Conservation (phyloP, 441 rosid genomes). For the Hura crepitans region DNA sequence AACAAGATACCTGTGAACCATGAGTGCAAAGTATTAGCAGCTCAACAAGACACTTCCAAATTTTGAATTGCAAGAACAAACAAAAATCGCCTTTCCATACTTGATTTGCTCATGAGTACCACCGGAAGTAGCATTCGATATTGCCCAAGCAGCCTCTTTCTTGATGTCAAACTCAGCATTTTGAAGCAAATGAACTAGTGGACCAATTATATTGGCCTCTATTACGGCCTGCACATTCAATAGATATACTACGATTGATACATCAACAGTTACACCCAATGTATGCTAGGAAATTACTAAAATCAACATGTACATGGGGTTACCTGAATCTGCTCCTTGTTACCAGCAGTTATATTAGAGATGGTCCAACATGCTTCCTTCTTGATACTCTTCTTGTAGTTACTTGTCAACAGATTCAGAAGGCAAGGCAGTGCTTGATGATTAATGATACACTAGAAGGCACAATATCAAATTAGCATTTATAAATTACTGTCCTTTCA, state of each 20-base stretch:
- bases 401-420: constrained; percentile 56
- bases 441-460: constrained; percentile 55
- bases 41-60: neutral
- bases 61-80: neutral
- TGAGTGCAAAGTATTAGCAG: neutral
- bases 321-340: constrained; percentile 88
- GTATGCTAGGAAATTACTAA: constrained; percentile 9
- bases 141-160: constrained; percentile 90
- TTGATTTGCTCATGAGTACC: constrained; percentile 84
- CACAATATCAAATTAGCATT: constrained; percentile 12
- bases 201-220: constrained; percentile 55
- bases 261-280: neutral
- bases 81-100: too few species aligned
- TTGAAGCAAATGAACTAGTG: constrained; percentile 65
- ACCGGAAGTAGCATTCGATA: constrained; percentile 82
- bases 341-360: constrained; percentile 92
- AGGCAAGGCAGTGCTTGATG: constrained; percentile 72
- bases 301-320: constrained; percentile 4
- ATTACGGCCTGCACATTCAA: constrained; percentile 53
- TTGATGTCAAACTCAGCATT: constrained; percentile 90
- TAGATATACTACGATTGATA: neutral
- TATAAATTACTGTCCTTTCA: neutral
- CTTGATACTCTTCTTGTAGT: constrained; percentile 75
- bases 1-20: constrained; percentile 50
- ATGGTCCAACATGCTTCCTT: constrained; percentile 96